Base-by-base conservation (phyloP, 148 eudicot genomes). In the Persicaria tinctoria region DNA sequence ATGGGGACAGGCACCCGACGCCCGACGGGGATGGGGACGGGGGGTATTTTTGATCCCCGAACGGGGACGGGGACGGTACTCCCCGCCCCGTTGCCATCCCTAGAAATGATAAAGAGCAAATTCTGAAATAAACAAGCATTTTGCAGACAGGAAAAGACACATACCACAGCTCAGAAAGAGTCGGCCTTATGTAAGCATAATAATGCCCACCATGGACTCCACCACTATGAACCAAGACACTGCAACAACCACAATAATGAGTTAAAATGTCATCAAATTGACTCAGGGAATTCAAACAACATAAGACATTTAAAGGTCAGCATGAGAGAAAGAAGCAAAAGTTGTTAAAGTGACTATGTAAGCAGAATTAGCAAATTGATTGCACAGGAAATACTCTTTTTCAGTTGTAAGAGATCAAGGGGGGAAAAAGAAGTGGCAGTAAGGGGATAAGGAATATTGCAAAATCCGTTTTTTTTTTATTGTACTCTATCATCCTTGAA, bases 201-300 rank as follows among this genome's bases (percentile, higher is more conserved):
- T 93, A 93, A 77, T 93, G 98, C 77, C 98, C 98, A 76, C 98
- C 97, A 82, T 93, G 93, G 70, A 93, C 97, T 50, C 98, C 98
- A 32, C 98, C 98, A 78, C 95, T 91, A 66, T 93, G 98, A 60
- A 93, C 98, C 88, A 93, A 82, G 72, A 93, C 95, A 82, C 98
- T 93, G 89, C 87, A 83, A 76, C 9, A 71, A 71, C 73, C 73
- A n/a, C 51, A 16, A 8, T 14, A 70, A 16, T 18, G 18, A 70
- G 32, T 4, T 45, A 46, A 70, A 18, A 57, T 2, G 46, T 32
- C 68, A 63, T 32, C 46, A 5, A 48, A 46, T 12, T 70, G 6
- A 20, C 47, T 45, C 11, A 70, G n/a, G 45, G 17, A 70, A n/a
- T 46, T 16, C 13, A 48, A 48, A 46, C 13, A 70, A 6, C 23